Base-by-base conservation (phyloP, 2,329 filamentous ascomycete species). In the Pezicula carpinea region DNA sequence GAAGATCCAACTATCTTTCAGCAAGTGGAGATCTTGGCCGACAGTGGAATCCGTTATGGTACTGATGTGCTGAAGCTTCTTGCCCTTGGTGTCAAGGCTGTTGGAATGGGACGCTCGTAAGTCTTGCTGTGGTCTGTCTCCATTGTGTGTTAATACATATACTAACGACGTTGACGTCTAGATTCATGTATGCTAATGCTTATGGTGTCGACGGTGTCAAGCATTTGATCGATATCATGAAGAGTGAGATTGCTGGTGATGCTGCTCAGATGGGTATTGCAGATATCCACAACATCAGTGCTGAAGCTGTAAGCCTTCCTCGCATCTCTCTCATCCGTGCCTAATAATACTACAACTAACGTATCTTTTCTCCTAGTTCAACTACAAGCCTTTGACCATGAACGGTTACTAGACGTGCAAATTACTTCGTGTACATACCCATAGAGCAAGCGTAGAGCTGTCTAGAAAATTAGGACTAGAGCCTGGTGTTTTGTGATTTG, bases 11-110 rank as follows among this genome's bases (percentile, higher is more conserved):
- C 75, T 45, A 68, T 85, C 2, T 77, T 84, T 43, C 69, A 71
- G n/a, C 61, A 64, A 39, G 68, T 83, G 59, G 76, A 83, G 55
- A 74, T 85, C 1, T 77, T 74, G 39, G 65, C 85, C 3, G 81
- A 85, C 50, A 79, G 80, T 1, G 82, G 82, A 0, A 71, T 85
- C 36, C 67, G 72, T 2, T 67, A 79, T 11, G 82, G 82, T 0
- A 76, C 77, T 0, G 81, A 85, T 54, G 74, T 85, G 2, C 68
- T 85, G 51, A 85, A 85, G 61, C 79, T 78, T 0, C 56, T 85
- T 10, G 80, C 77, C 41, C 64, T 85, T 0, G 82, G 82, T 0
- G 81, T 79, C 0, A 78, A 66, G 36, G 80, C 76, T 0, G 81
- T 79, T 0, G 80, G 80, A 0, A 62, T 85, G 2, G 81, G 80